A percentile compares a stretch with the other conserved stretches of the same genome.
Evolutionary conservation across 1,284 basidiomycete genomes (phyloP).

Genomic region (Cryptococcus sp.): DNA sequence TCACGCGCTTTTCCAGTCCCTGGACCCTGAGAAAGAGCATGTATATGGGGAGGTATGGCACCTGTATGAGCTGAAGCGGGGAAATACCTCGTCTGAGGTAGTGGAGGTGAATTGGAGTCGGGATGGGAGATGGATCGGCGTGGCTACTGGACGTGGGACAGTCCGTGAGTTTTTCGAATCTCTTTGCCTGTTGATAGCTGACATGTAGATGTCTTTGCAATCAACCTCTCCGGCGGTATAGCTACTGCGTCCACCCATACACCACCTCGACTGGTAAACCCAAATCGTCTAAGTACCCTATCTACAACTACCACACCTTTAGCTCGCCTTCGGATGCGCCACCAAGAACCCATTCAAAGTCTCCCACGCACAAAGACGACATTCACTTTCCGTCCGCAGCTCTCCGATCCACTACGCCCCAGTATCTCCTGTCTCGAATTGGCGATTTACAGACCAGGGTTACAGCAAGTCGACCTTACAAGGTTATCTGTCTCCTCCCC

Average conservation of each 20-base stretch:
- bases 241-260: constrained; percentile 64
- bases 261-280: constrained; percentile 57
- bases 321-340: constrained; percentile 45
- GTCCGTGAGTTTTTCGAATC: constrained; percentile 41
- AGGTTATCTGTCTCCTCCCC: constrained; percentile 13
- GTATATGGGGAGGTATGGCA: constrained; percentile 54
- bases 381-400: constrained; percentile 16
- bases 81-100: constrained; percentile 64
- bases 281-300: constrained; percentile 53
- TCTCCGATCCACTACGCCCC: constrained; percentile 11
- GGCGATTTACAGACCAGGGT: constrained; percentile 20
- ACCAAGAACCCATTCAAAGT: not conserved
- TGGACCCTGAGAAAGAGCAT: constrained; percentile 7
- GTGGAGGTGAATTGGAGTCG: constrained; percentile 54
- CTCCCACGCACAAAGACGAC: not conserved
- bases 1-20: constrained; percentile 5
- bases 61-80: constrained; percentile 65
- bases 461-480: constrained; percentile 23
- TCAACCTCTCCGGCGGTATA: constrained; percentile 69
- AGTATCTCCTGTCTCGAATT: constrained; percentile 27
- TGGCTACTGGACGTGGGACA: constrained; percentile 56
- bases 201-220: constrained; percentile 65
- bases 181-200: constrained; percentile 23
- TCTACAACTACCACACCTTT: constrained; percentile 58
- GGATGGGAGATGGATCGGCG: constrained; percentile 66